Evolutionary conservation across 441 rosid genomes (phyloP), one percentile per base, ranked within the genome.

Genomic region (Breynia disticha): DNA sequence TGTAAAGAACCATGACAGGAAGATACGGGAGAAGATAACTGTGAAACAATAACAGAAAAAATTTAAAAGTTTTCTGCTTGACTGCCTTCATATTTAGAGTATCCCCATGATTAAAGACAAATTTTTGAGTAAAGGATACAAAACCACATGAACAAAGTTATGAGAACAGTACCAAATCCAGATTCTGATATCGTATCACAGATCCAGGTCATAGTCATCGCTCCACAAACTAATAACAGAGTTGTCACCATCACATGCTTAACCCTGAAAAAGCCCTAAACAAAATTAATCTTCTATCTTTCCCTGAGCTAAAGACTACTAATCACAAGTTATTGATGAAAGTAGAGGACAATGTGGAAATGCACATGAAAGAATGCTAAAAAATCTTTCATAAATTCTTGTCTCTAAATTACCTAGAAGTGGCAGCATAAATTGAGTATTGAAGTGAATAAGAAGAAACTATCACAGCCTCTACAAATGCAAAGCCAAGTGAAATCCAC

Each of bases 401-500:
- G 15, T 69, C 50, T 19, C 19, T 65, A 56, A 50, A 58, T 64
- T 73, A 86, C 96, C 86, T 83, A 63, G 75, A 57, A 72, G 78
- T 79, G 70, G 94, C 83, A 46, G 94, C 94, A 74, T 78, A 84
- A 49, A 91, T 74, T 54, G 96, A 91, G 67, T 86, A 87, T 19
- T 73, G 83, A 63, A 87, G 95, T 57, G 98, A 87, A 69, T 81
- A 75, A 71, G 71, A 83, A 63, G 95, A 76, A 70, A 91, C 86
- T 42, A 83, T 72, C 22, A 86, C 16, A 32, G 82, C 95, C 73
- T 87, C 96, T 49, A 87, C 46, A 58, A 79, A 82, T 49, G 96
- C 96, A 74, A 91, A 91, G 50, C 87, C 75, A 56, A 87, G 84
- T 54, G 96, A 86, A 20, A 79, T 67, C 98, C 98, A 87, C 98